A percentile compares a stretch with the other conserved stretches of the same genome.
These are phyloP conservation scores for Auricularia sp. DNA, from an alignment of 768 basidiomycete genomes.

Conservation along the genomic window DNA sequence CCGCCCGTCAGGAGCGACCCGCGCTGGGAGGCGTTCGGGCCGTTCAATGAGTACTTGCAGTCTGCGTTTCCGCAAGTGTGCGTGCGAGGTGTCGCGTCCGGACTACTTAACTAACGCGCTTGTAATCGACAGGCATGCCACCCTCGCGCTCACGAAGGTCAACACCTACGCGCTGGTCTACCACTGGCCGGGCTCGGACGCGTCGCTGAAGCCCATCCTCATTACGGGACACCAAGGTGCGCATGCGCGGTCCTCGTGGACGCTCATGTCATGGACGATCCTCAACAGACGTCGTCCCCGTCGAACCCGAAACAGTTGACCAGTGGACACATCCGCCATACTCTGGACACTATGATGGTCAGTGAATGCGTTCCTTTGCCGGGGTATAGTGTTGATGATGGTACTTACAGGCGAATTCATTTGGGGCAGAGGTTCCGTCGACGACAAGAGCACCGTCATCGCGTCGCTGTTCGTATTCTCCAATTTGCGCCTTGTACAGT, in stretches of 20 bases:
- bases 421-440: constrained; percentile 67
- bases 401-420: constrained; percentile 40
- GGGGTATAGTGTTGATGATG: background rate
- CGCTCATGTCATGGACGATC: too few species aligned
- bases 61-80: constrained; percentile 54
- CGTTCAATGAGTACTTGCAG: constrained; percentile 47
- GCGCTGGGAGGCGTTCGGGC: constrained; percentile 43
- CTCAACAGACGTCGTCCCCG: constrained; percentile 14
- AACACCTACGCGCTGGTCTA: constrained; percentile 29
- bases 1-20: constrained; percentile 35
- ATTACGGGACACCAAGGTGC: constrained; percentile 14
- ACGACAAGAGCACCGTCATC: constrained; percentile 67
- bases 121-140: constrained; percentile 14
- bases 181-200: constrained; percentile 25
- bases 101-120: too few species aligned
- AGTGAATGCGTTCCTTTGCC: constrained; percentile 4
- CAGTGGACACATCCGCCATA: constrained; percentile 25
- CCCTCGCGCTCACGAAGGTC: constrained; percentile 24
- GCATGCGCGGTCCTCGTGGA: background rate
- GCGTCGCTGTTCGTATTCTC: constrained; percentile 15
- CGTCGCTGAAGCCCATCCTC: constrained; percentile 25
- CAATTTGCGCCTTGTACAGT: too few species aligned
- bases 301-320: constrained; percentile 29
- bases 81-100: constrained; percentile 14
- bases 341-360: constrained; percentile 15